Evolutionary conservation across 2,329 filamentous ascomycete species (phyloP).

Genomic region (Cladorrhinum sp.): DNA sequence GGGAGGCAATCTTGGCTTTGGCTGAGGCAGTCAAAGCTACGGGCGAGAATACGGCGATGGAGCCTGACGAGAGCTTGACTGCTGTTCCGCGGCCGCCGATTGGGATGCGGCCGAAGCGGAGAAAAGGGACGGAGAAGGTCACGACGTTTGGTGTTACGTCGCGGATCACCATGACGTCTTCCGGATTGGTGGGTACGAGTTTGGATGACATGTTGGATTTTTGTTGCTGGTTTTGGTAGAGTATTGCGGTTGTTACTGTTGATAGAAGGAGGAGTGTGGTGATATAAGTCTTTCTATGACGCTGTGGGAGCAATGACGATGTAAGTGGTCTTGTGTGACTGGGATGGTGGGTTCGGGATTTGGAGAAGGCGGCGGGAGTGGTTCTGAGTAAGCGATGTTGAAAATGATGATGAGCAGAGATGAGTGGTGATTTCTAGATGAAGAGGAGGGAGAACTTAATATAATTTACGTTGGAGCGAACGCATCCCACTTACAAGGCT

Average conservation of each 20-base stretch:
- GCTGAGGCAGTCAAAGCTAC: constrained; percentile 78
- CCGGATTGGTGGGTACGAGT: constrained; percentile 67
- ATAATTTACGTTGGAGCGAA: not conserved
- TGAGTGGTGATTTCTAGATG: not conserved
- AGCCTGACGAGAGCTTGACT: constrained; percentile 73
- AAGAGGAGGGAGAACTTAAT: not conserved
- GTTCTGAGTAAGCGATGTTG: not conserved
- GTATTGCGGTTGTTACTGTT: constrained; percentile 57
- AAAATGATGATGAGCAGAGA: not conserved
- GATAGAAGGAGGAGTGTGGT: constrained; percentile 42
- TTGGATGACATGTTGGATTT: constrained; percentile 52
- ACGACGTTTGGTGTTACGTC: constrained; percentile 75
- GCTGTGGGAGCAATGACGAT: not conserved
- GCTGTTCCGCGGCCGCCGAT: constrained; percentile 86
- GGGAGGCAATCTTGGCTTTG: constrained; percentile 57
- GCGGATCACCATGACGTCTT: constrained; percentile 86
- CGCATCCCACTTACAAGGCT: constrained; percentile 7
- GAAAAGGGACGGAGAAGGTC: constrained; percentile 80
- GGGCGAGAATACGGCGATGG: constrained; percentile 87
- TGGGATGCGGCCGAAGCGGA: constrained; percentile 73
- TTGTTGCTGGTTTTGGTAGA: constrained; percentile 45
- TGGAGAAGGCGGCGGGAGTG: not conserved
- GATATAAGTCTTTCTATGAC: not conserved
- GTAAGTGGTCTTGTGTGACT: not conserved
- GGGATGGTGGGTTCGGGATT: not conserved